Conservation (phyloP, 2,329 filamentous ascomycete genomes). For the Fusarium caatingaense region DNA sequence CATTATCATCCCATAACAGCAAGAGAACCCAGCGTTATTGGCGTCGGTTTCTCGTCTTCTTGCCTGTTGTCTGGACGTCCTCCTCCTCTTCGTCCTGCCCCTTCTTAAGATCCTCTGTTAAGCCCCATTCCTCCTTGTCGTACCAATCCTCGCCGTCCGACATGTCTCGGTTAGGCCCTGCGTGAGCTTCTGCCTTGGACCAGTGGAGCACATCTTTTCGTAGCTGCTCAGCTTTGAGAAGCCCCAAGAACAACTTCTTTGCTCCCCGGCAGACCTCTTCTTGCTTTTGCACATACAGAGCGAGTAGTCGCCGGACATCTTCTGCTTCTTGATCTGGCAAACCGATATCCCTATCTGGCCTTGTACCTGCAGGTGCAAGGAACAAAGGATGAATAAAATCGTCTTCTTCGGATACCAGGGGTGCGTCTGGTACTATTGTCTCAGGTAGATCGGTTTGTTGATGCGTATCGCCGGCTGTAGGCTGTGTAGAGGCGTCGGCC, state of each 20-base stretch:
- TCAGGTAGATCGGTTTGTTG: slow-evolving; percentile 21
- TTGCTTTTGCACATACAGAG: slow-evolving; percentile 86
- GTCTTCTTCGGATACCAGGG: slow-evolving; percentile 48
- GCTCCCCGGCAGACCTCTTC: slow-evolving; percentile 83
- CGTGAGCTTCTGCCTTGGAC: slow-evolving; percentile 82
- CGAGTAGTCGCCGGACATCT: slow-evolving; percentile 77
- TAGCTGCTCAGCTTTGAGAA: slow-evolving; percentile 78
- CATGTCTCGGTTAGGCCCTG: slow-evolving; percentile 75
- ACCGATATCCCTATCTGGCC: slow-evolving; percentile 76
- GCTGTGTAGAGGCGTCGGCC: slow-evolving; percentile 6
- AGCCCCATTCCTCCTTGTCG: slow-evolving; percentile 81
- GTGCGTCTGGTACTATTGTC: slow-evolving; percentile 11
- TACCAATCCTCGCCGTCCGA: slow-evolving; percentile 93
- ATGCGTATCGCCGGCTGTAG: slow-evolving; percentile 1
- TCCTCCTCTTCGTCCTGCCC: slow-evolving; percentile 87
- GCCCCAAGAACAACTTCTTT: slow-evolving; percentile 73
- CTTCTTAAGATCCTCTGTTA: slow-evolving; percentile 81
- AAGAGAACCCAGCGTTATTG: slow-evolving; percentile 25
- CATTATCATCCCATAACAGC: slow-evolving; percentile 42
- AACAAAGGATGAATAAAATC: slow-evolving; percentile 81
- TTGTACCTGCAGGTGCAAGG: slow-evolving; percentile 69
- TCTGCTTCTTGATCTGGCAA: slow-evolving; percentile 81
- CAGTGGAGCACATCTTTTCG: slow-evolving; percentile 78
- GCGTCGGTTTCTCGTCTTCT: slow-evolving; percentile 70
- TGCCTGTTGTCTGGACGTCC: slow-evolving; percentile 68